Evolutionary conservation across 225 moss, liverwort and hornwort species (phyloP), one percentile per base, ranked within the genome.

Genomic region (Polytrichum commune): DNA sequence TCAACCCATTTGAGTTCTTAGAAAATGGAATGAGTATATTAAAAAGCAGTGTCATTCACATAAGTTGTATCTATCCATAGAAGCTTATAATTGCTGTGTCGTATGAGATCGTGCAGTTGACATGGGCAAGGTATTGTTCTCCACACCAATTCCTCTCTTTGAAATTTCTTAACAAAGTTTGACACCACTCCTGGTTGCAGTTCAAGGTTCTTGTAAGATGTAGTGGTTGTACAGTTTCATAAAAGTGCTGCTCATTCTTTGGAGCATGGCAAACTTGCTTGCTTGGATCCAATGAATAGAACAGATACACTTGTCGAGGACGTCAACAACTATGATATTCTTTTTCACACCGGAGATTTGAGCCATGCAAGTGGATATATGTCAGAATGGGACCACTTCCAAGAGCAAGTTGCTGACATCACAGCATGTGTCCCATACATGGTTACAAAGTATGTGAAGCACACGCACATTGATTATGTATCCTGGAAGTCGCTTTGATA

Each of bases 271-370:
- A 35, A 35, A 35, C 35, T 9, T 35, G 67, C 63, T 65, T 78
- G 69, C 89, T 35, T 79, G 91, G 93, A 70, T 93, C 90, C n/a
- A 83, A 80, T 70, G 93, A 91, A 81, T 63, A 93, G 91, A 73
- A 86, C 91, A 24, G 86, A 88, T 72, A 84, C 74, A 55, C 83
- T 91, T 54, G 76, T 73, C 58, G 84, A 88, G 77, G 93, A 91
- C 73, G 58, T 85, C 27, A 86, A 90, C 27, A 82, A 91, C 54
- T 88, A 74, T 66, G 91, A 93, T 74, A 60, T 88, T 19, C 69
- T 86, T 38, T 75, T 90, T 30, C 91, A 86, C 33, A 93, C 84
- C 55, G 93, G 91, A 72, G 91, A 93, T 85, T 67, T 91, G 60
- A 55, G 84, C 54, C 88, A 88, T 60, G 89, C 93, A 25, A 93